Evolutionary conservation across 352 stramenopile genomes (phyloP).

Genomic region (Pythium apleroticum): DNA sequence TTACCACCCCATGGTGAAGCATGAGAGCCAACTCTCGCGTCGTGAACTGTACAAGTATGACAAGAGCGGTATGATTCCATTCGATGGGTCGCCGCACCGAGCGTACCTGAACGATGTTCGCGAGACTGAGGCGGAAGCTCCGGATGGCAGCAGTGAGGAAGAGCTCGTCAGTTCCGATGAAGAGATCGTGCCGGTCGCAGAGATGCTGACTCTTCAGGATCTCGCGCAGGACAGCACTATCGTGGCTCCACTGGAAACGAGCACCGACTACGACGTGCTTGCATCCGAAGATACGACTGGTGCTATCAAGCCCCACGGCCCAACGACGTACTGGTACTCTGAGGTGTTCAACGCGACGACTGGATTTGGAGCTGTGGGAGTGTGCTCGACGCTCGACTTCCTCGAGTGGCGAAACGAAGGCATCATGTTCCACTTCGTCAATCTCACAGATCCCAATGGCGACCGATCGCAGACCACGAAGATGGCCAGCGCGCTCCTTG

Average conservation of each 20-base stretch:
- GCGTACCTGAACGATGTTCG: constrained; percentile 77
- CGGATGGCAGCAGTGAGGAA: constrained; percentile 45
- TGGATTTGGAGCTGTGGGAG: constrained; percentile 78
- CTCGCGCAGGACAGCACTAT: constrained; percentile 56
- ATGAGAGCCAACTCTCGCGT: constrained; percentile 84
- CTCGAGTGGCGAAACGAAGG: constrained; percentile 94
- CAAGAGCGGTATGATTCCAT: constrained; percentile 70
- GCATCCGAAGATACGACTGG: constrained; percentile 17
- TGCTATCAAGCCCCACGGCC: constrained; percentile 13
- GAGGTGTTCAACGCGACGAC: constrained; percentile 48
- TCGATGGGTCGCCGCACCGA: constrained; percentile 85
- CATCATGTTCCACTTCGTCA: constrained; percentile 92
- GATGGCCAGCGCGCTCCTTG: constrained; percentile 36
- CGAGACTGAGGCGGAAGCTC: constrained; percentile 46
- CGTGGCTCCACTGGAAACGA: constrained; percentile 55
- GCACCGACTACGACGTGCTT: constrained; percentile 38
- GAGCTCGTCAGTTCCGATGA: constrained; percentile 26
- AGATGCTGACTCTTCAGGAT: constrained; percentile 51
- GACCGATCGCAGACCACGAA: constrained; percentile 19
- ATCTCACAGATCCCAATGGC: constrained; percentile 91
- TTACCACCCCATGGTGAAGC: constrained; percentile 74
- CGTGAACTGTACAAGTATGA: constrained; percentile 80
- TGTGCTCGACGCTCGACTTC: constrained; percentile 93
- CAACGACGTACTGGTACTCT: constrained; percentile 72
- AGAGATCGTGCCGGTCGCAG: constrained; percentile 52